phyloP scores from a whole-genome alignment of 2,329 filamentous ascomycete genomes.

The Aureobasidium musti region DNA sequence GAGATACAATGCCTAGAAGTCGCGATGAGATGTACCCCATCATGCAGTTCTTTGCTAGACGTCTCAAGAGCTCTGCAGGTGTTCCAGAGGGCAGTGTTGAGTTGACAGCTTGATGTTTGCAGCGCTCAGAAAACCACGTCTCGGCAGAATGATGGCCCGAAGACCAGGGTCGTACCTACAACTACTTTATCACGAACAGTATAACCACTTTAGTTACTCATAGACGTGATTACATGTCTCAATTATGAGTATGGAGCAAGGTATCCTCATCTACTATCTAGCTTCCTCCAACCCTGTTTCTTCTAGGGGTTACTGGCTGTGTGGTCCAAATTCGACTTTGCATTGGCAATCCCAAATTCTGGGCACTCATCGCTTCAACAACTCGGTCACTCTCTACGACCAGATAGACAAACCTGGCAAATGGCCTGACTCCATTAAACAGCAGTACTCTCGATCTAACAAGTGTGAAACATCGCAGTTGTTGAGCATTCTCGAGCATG shows the following conservation, averaged over 20 bases:
- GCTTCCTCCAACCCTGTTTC: not conserved
- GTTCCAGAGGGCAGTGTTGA: constrained; percentile 58
- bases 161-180: not conserved
- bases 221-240: too few species aligned
- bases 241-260: not conserved
- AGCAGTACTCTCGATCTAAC: too few species aligned
- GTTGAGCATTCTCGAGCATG: not conserved
- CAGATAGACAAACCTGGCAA: not conserved
- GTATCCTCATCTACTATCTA: too few species aligned
- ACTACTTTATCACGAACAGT: not conserved
- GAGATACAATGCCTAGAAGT: constrained; percentile 79
- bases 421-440: too few species aligned
- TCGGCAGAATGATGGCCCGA: constrained; percentile 9
- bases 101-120: constrained; percentile 36
- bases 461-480: not conserved
- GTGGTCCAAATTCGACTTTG: not conserved
- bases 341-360: too few species aligned
- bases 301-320: not conserved
- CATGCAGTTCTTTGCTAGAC: constrained; percentile 78
- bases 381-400: not conserved
- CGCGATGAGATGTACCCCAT: constrained; percentile 86
- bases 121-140: not conserved
- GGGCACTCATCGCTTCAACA: too few species aligned
- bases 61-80: constrained; percentile 58
- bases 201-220: not conserved